phyloP scores from a whole-genome alignment of 306 rosid species.

The Gillenia trifoliata region DNA sequence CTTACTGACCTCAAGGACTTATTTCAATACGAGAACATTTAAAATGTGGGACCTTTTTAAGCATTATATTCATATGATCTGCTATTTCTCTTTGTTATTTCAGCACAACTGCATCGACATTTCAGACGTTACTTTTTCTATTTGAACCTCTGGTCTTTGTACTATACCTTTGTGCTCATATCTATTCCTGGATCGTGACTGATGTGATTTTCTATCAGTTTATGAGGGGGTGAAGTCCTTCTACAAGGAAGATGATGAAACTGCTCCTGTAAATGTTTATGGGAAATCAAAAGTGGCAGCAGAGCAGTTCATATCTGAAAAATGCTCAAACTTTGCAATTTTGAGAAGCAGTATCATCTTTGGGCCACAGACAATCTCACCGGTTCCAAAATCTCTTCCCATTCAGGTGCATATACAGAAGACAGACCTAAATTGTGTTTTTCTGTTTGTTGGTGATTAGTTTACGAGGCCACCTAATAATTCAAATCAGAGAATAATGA shows the following conservation, averaged over 20 bases:
- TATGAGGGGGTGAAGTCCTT: constrained; percentile 87
- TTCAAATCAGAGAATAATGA: neutral
- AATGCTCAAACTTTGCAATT: constrained; percentile 61
- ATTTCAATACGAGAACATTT: neutral
- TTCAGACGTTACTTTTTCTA: neutral
- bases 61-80: neutral
- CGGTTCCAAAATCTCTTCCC: constrained; percentile 89
- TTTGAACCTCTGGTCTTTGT: neutral
- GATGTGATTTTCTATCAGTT: constrained; percentile 44
- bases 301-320: constrained; percentile 64
- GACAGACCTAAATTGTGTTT: constrained; percentile 1
- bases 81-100: neutral
- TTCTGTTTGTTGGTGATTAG: neutral
- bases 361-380: constrained; percentile 84
- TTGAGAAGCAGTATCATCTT: constrained; percentile 93
- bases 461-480: neutral
- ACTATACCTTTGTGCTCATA: constrained; percentile 1
- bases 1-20: neutral
- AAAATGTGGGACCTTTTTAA: neutral
- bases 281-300: constrained; percentile 85
- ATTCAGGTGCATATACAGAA: constrained; percentile 54
- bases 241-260: constrained; percentile 76
- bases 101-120: neutral
- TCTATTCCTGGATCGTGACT: constrained; percentile 17
- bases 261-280: constrained; percentile 68